Base-by-base conservation (phyloP, 306 rosid species). In the Trifolium subterraneum region DNA sequence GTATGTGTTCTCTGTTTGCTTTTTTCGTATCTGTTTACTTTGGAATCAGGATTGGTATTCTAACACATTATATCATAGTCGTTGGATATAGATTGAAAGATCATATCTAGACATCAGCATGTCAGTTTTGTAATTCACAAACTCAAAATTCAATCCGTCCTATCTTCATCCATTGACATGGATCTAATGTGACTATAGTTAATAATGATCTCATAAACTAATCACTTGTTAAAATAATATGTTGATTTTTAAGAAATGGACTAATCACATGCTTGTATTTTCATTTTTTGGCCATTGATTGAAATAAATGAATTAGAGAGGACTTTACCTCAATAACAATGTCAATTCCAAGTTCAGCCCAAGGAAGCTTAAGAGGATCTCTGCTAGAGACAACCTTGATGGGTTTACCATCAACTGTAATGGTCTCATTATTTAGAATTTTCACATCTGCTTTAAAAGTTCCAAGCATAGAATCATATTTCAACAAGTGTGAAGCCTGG, bases 321-420 rank as follows among this genome's bases (percentile, higher is more conserved):
- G 79, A 55, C 20, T 72, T 81, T 83, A 89, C 98, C 97, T 95
- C 99, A 52, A 95, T 92, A 59, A 95, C 98, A 78, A 95, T 92
- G 90, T 95, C 99, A 50, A 95, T 92, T 79, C 98, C 99, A 73
- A 95, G 88, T 61, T 92, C 99, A 31, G 88, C 90, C 99, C 99
- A 95, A 12, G 99, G 99, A 74, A 95, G 98, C 90, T 92, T 86
- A 58, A 90, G 90, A 58, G 99, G 99, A 76, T 95, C 99, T 64
- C 98, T 92, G 86, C 0, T 90, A 44, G 98, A 84, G 44, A 95
- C 97, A 76, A 95, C 98, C 92, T 87, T 88, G 88, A 95, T 58
- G 72, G 76, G 92, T 80, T 95, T 95, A 9, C 99, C 99, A 85
- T 95, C 99, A 29, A 95, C 98, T 0, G 86, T 86, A 47, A 95